phyloP scores from a whole-genome alignment of 352 stramenopile genomes.

The Blastocystis sp. region DNA sequence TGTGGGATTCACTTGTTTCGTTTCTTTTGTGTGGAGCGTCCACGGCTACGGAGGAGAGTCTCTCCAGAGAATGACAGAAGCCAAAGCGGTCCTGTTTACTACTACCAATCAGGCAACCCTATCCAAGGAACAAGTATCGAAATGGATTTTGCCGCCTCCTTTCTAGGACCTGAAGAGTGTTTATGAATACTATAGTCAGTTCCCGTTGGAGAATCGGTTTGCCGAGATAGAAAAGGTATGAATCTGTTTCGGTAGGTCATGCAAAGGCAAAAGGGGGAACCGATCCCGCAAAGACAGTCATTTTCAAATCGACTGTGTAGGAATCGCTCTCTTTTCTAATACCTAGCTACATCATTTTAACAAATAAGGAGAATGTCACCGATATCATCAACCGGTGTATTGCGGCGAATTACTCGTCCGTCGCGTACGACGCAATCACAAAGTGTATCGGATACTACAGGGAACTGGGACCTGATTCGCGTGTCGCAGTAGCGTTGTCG shows the following conservation, averaged over 20 bases:
- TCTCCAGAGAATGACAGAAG: background rate
- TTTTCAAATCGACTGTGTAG: conserved; percentile 39
- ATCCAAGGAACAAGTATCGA: conserved; percentile 16
- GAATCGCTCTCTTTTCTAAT: background rate
- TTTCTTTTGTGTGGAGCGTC: no score
- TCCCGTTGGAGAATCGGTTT: background rate
- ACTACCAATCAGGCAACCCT: background rate
- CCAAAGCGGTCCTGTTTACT: conserved; percentile 2
- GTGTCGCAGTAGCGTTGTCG: background rate
- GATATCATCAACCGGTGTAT: conserved; percentile 30
- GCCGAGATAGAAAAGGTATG: conserved; percentile 26
- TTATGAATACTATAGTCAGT: conserved; percentile 30
- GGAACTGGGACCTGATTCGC: conserved; percentile 16
- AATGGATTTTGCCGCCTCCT: background rate
- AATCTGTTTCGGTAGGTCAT: background rate
- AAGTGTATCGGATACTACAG: conserved; percentile 39
- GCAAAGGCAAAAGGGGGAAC: conserved; percentile 5
- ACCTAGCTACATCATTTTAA: conserved; percentile 46
- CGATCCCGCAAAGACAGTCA: background rate
- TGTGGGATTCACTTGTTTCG: no score
- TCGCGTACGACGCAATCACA: conserved; percentile 16
- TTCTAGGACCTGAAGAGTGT: conserved; percentile 30
- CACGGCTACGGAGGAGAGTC: no score
- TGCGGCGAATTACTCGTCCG: background rate
- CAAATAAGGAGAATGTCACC: conserved; percentile 6